Evolutionary conservation across 129 eudicot species (phyloP).

Genomic region (Heracleum sosnowskyi): DNA sequence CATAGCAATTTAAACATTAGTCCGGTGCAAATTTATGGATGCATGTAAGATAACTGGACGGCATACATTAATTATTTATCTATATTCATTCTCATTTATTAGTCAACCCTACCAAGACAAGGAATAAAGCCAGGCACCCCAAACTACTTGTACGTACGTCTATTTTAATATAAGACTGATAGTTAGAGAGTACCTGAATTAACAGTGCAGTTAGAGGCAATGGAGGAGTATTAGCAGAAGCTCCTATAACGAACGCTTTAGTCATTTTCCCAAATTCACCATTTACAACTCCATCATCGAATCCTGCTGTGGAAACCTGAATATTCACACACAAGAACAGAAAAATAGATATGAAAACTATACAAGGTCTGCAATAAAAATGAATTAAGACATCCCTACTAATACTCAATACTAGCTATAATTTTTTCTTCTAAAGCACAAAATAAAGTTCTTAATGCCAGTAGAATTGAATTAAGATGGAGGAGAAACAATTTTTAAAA

Average conservation of each 20-base stretch:
- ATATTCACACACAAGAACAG: not conserved
- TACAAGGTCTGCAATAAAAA: not conserved
- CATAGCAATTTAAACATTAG: not conserved
- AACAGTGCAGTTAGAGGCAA: conserved; percentile 67
- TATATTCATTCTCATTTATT: not conserved
- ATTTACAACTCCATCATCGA: conserved; percentile 44
- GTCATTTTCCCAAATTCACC: conserved; percentile 62
- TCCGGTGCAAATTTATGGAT: not conserved
- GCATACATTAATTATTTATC: not conserved
- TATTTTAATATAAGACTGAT: not conserved
- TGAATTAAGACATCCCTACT: not conserved
- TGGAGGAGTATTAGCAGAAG: conserved; percentile 50
- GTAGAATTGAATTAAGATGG: not conserved
- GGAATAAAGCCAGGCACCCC: not conserved
- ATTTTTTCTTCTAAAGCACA: not conserved
- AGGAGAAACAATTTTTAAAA: not conserved
- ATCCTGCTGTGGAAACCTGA: conserved; percentile 58
- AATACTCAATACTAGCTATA: not conserved
- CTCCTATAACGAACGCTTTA: conserved; percentile 55
- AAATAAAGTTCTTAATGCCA: not conserved
- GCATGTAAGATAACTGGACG: not conserved
- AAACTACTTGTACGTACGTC: not conserved
- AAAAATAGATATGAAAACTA: not conserved
- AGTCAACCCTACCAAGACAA: not conserved
- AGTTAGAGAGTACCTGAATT: conserved; percentile 49